Evolutionary conservation across 768 basidiomycete genomes (phyloP), one percentile per base, ranked within the genome.

Genomic region (Tulasnella sp.): DNA sequence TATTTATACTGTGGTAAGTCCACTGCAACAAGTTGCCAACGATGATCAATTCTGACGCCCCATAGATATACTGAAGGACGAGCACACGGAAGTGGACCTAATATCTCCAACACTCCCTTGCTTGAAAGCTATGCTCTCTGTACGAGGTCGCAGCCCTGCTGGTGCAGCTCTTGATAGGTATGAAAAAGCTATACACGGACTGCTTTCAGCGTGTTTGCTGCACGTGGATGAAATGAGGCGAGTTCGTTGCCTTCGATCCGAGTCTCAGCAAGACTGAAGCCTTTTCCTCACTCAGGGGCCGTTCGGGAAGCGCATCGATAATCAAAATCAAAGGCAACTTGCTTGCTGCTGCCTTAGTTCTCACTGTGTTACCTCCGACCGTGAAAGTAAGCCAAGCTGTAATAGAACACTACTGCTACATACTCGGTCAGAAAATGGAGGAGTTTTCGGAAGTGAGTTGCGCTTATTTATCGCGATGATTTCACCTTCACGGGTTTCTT

Each of bases 181-280:
- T 63, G 74, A 74, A 12, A 75, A 75, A 4, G 67, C 84, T 14
- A 69, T 87, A 0, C 85, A 94, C 65, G 86, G 87, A 17, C 68
- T 96, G 17, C 70, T 97, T n/a, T 93, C 89, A 0, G 77, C 83
- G 0, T 91, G 88, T 65, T 70, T 97, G 32, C 72, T 83, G 46
- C 86, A 94, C 65, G 75, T 97, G 21, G 93, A 97, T 64, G 86
- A 83, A 60, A 91, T 96, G 84, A 79, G 91, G 91, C 91, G 49
- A 59, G 46, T 48, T 31, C 14, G 17, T 11, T 39, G 36, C 11
- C n/a, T 11, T 39, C n/a, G 11, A 39, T 39, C 36, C 36, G 36
- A 39, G 11, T 39, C 11, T 39, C 36, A 39, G 17, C n/a, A 11
- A 39, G 36, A 39, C n/a, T 11, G 17, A 39, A 39, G 11, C 11